Evolutionary conservation across 2,329 filamentous ascomycete species (phyloP).

Genomic region (Simplicillium sp.): DNA sequence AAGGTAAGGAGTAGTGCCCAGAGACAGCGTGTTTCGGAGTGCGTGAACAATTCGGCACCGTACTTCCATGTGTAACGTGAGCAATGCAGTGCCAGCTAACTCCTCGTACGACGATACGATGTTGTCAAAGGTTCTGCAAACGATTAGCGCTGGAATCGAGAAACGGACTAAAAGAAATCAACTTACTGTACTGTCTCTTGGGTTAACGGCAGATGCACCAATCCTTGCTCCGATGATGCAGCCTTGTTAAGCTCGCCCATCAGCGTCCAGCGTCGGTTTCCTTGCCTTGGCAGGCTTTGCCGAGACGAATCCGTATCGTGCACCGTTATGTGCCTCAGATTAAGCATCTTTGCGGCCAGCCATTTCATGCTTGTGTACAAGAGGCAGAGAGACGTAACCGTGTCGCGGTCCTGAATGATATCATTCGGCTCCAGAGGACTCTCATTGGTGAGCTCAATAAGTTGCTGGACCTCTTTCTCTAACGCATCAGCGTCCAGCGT

Average conservation of each 20-base stretch:
- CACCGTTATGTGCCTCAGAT: constrained; percentile 72
- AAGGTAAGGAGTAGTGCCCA: constrained; percentile 49
- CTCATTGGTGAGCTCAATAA: constrained; percentile 49
- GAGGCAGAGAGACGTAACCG: constrained; percentile 73
- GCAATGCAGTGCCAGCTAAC: constrained; percentile 67
- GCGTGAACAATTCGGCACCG: constrained; percentile 79
- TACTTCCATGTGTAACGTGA: constrained; percentile 83
- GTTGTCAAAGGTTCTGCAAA: constrained; percentile 65
- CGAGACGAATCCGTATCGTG: constrained; percentile 59
- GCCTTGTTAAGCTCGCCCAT: constrained; percentile 54
- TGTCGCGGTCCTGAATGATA: constrained; percentile 82
- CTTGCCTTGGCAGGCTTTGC: constrained; percentile 41
- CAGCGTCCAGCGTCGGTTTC: constrained; percentile 75
- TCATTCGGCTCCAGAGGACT: constrained; percentile 64
- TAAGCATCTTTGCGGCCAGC: constrained; percentile 75
- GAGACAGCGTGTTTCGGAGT: constrained; percentile 54
- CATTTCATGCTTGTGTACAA: constrained; percentile 98
- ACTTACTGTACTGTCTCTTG: constrained; percentile 71
- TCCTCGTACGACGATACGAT: constrained; percentile 77
- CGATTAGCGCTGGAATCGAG: background rate
- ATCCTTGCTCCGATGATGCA: constrained; percentile 46
- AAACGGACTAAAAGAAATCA: background rate
- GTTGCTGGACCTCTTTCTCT: constrained; percentile 49
- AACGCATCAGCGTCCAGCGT: constrained; percentile 44
- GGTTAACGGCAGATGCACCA: constrained; percentile 81